Evolutionary conservation across 1,284 basidiomycete species (phyloP), one percentile per base, ranked within the genome.

Genomic region (Trichosporon inkin): DNA sequence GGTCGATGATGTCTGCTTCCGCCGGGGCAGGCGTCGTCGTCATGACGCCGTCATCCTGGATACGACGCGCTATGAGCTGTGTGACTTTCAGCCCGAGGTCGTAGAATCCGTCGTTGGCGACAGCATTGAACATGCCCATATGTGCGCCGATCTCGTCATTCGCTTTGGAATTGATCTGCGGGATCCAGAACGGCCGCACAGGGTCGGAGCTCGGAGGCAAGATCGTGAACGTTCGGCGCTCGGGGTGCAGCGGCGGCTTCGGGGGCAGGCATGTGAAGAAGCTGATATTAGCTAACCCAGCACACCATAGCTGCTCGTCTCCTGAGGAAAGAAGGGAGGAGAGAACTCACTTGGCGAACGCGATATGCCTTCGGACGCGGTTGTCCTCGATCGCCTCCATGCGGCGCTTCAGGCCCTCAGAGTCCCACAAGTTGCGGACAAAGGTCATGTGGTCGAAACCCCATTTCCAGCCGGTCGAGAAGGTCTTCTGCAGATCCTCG

Each of bases 391-490:
- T 74, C 20, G 78, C 79, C 34, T 86, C 84, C 56, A 94, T 69
- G 28, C 94, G 83, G 57, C 74, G 76, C 54, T 82, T 81, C 72
- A 93, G 79, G 1, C 80, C 82, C 28, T 83, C 80, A 63, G 87
- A 84, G 68, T 95, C 88, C 92, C 92, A 97, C 11, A 97, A 79
- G 64, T 84, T 90, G 39, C 87, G 85, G 14, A 96, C 87, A 74
- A 91, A 98, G 68, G 88, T 88, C 84, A 96, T 85, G 75, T 98
- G 94, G 65, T 95, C 92, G 19, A 83, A 85, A 4, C 88, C 85
- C 86, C 88, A 94, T 14, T 82, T 81, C 69, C 88, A 89, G 2
- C 89, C 85, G 32, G 82, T 81, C 6, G 83, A 82, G 39, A 94
- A 79, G 22, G 44, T 28, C 5, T 49, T 49, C 44, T 28, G 24